phyloP scores from a whole-genome alignment of 805 yeast genomes.

The Trichomonascus vanleenenianus region DNA sequence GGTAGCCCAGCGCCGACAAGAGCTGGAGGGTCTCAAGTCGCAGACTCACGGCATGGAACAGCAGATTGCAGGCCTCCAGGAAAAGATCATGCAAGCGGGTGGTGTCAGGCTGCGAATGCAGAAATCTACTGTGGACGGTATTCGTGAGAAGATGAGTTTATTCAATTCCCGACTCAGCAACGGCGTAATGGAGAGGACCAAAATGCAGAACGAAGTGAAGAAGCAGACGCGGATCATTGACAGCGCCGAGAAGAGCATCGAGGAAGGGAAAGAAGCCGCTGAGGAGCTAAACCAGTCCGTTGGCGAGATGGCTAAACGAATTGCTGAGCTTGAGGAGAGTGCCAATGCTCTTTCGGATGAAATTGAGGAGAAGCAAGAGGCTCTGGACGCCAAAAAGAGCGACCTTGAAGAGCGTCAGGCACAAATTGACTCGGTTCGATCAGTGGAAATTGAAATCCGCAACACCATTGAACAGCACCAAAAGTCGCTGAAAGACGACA shows the following conservation, averaged over 20 bases:
- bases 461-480: slow-evolving; percentile 55
- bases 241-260: slow-evolving; percentile 42
- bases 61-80: slow-evolving; percentile 56
- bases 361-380: slow-evolving; percentile 23
- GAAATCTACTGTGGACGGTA: slow-evolving; percentile 72
- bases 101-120: slow-evolving; percentile 79
- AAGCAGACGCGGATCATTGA: slow-evolving; percentile 43
- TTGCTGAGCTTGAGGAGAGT: slow-evolving; percentile 14
- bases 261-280: slow-evolving; percentile 30
- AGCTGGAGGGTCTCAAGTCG: slow-evolving; percentile 39
- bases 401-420: slow-evolving; percentile 34
- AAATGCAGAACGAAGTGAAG: slow-evolving; percentile 55
- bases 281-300: slow-evolving; percentile 24
- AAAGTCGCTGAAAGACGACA: slow-evolving; percentile 34
- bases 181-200: slow-evolving; percentile 49
- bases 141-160: slow-evolving; percentile 57
- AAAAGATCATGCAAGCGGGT: slow-evolving; percentile 81
- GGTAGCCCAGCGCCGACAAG: slow-evolving; percentile 31
- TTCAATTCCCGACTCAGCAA: slow-evolving; percentile 47
- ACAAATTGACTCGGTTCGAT: slow-evolving; percentile 48
- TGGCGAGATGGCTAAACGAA: slow-evolving; percentile 18
- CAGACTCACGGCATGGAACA: slow-evolving; percentile 50
- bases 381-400: slow-evolving; percentile 30
- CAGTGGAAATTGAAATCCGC: slow-evolving; percentile 58
- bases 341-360: slow-evolving; percentile 14